Base-by-base conservation (phyloP, 768 basidiomycete genomes). In the Roridomyces roridus region DNA sequence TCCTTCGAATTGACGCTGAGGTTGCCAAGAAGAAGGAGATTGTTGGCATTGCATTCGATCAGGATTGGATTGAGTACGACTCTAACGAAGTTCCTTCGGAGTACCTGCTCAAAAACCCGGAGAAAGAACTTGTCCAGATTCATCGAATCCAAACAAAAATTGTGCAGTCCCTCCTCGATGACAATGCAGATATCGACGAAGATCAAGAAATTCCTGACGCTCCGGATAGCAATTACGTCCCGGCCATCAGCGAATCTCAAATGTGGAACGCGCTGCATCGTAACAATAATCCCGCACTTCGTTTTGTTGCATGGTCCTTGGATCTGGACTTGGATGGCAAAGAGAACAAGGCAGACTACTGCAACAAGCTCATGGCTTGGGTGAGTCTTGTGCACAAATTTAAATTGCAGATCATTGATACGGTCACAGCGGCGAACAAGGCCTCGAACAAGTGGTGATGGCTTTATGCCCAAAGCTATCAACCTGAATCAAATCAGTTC, bases 401-500 rank as follows among this genome's bases (percentile, higher is more conserved):
- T 50, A 25, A 45, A 29, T 37, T n/a, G n/a, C 36, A 35, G 29
- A 35, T 41, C 21, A 39, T 57, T 24, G 46, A 44, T 39, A 26
- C 49, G 23, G 18, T n/a, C 40, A 37, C 54, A 59, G 57, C 57
- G 53, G 37, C 52, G 29, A 20, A 56, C 52, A 18, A 53, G 56
- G 52, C 62, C 66, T 26, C 42, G 50, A 47, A 46, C 14, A 5
- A 37, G 35, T 17, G 46, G 29, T n/a, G 29, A 18, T 23, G 24
- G 34, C 28, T 52, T 52, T 40, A 40, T 51, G 20, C 51, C 57
- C 20, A 52, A 48, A 43, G 51, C 57, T 31, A 59, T 59, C 15
- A 60, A 59, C 57, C 29, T 53, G 50, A 35, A 26, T 34, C 51
- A 53, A 59, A 43, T 59, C 51, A 59, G 51, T 53, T 59, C 57